Conservation (phyloP, 352 stramenopile species). For the Thalassiosira hispida region DNA sequence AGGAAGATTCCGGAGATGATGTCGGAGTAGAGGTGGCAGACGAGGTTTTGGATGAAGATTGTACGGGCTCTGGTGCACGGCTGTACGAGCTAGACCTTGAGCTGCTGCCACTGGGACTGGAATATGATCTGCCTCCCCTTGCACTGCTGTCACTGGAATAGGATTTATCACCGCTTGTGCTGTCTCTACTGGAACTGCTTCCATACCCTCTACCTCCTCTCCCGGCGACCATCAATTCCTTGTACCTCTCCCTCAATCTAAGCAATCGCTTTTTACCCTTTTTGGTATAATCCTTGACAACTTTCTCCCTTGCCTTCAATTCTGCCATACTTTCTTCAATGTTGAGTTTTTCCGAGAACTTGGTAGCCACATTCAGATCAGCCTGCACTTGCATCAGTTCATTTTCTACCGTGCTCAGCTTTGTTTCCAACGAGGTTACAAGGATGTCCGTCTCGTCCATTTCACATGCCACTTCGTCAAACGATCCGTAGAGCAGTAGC, state of each 20-base stretch:
- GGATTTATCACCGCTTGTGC: not conserved
- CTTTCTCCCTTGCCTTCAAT: conserved; percentile 68
- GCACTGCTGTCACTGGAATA: conserved; percentile 8
- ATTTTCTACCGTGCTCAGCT: conserved; percentile 61
- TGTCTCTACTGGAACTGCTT: conserved; percentile 7
- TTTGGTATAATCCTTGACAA: conserved; percentile 76
- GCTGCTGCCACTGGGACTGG: conserved; percentile 1
- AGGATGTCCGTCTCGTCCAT: conserved; percentile 80
- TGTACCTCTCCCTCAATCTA: conserved; percentile 71
- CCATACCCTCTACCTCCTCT: conserved; percentile 42
- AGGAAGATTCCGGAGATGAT: conserved; percentile 7
- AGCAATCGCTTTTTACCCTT: conserved; percentile 71
- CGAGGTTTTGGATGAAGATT: conserved; percentile 20
- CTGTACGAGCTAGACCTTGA: conserved; percentile 5
- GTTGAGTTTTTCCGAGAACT: conserved; percentile 72
- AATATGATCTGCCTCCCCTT: not conserved
- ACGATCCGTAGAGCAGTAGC: conserved; percentile 64
- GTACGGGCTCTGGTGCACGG: conserved; percentile 5
- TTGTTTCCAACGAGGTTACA: conserved; percentile 69
- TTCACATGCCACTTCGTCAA: conserved; percentile 74
- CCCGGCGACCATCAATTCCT: conserved; percentile 61
- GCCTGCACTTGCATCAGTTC: conserved; percentile 61
- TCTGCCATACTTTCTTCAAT: conserved; percentile 69
- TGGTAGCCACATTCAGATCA: conserved; percentile 51
- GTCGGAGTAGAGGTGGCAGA: conserved; percentile 13